A percentile compares a stretch with the other conserved stretches of the same genome.
These are phyloP conservation scores for Podaxis rugospora DNA, from an alignment of 768 basidiomycete genomes.

Conservation along the genomic window DNA sequence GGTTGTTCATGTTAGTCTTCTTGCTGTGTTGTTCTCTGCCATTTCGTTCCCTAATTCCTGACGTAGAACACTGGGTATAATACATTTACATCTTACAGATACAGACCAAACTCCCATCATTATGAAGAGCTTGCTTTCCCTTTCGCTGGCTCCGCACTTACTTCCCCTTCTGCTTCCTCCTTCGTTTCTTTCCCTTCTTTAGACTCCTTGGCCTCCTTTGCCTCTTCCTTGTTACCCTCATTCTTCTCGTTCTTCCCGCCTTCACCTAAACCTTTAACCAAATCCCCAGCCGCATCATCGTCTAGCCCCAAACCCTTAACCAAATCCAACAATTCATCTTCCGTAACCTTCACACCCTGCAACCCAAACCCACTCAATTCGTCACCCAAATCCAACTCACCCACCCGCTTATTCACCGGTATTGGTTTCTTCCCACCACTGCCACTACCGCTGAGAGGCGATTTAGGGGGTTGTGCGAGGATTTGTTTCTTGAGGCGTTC, in stretches of 20 bases:
- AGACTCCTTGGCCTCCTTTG: constrained; percentile 1
- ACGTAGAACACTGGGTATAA: constrained; percentile 32
- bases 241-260: constrained; percentile 10
- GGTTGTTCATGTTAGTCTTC: not conserved
- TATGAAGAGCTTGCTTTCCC: constrained; percentile 1
- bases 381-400: constrained; percentile 60
- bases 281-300: constrained; percentile 71
- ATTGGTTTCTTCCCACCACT: constrained; percentile 17
- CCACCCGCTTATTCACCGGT: constrained; percentile 53
- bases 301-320: constrained; percentile 74
- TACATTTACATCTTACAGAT: not conserved
- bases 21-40: constrained; percentile 33
- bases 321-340: constrained; percentile 66
- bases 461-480: constrained; percentile 38
- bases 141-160: constrained; percentile 11
- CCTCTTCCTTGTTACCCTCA: not conserved
- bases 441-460: constrained; percentile 38
- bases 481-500: constrained; percentile 60
- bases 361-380: constrained; percentile 68
- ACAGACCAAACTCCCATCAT: not conserved
- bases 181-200: constrained; percentile 2
- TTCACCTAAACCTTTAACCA: constrained; percentile 58
- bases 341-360: constrained; percentile 73
- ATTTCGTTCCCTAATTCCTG: constrained; percentile 20
- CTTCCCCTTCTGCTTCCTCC: constrained; percentile 11